These are phyloP conservation scores for Penicillium fuscoglaucum DNA, from an alignment of 2,329 filamentous ascomycete species.

Conservation along the genomic window DNA sequence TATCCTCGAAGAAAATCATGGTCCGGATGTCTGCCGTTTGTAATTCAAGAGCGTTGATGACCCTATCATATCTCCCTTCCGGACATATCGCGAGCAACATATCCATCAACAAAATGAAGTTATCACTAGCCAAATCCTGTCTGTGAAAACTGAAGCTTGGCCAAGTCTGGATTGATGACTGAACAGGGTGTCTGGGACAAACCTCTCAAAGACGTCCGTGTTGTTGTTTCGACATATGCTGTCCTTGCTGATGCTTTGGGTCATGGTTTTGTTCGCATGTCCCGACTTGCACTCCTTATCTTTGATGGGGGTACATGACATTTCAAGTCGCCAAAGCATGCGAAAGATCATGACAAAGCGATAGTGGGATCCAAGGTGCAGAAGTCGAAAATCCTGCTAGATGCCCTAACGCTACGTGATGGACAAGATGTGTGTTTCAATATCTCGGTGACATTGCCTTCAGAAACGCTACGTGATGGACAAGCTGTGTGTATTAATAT, in stretches of 20 bases:
- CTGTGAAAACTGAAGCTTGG: constrained; percentile 60
- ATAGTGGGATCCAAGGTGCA: too few relatives aligned
- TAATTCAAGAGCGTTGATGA: too few relatives aligned
- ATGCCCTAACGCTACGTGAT: too few relatives aligned
- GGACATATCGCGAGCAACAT: too few relatives aligned
- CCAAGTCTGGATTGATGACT: constrained; percentile 70
- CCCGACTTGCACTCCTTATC: constrained; percentile 66
- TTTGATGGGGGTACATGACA: constrained; percentile 74
- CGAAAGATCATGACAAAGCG: too few relatives aligned
- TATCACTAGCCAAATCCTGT: constrained; percentile 60
- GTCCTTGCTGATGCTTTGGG: constrained; percentile 71
- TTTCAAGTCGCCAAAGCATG: background rate
- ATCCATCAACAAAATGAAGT: constrained; percentile 61
- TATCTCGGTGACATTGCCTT: background rate
- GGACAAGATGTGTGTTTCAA: too few relatives aligned
- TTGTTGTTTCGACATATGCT: constrained; percentile 78
- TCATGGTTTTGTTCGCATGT: constrained; percentile 71
- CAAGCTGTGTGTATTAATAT: too few relatives aligned
- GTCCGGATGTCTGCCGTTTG: too few relatives aligned
- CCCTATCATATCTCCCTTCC: too few relatives aligned
- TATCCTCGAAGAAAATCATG: too few relatives aligned
- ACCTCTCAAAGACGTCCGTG: constrained; percentile 61
- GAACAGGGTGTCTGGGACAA: constrained; percentile 66
- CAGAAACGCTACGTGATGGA: too few relatives aligned
- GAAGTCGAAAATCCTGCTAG: too few relatives aligned